Percentiles rank a stretch among this genome's conserved stretches.
Conservation (phyloP, 179 eudicot species). For the Patellifolia procumbens region DNA sequence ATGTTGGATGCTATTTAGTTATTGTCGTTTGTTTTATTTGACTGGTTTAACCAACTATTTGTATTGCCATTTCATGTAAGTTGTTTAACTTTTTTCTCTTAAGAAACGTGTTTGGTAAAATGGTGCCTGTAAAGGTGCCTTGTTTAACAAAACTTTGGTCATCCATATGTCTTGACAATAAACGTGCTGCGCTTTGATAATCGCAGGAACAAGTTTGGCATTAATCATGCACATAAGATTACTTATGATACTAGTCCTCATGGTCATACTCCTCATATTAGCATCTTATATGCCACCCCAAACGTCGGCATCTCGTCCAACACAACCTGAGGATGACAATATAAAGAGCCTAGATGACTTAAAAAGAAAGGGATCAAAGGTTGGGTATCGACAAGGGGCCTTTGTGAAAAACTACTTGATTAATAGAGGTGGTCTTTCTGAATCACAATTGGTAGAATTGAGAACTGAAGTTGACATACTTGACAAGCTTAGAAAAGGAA, state of each 20-base stretch:
- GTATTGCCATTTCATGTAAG: too few species aligned
- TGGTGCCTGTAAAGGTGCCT: too few species aligned
- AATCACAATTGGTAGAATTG: neutral
- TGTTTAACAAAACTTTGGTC: too few species aligned
- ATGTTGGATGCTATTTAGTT: too few species aligned
- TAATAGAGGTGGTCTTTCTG: neutral
- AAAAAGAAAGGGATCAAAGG: neutral
- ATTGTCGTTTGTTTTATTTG: too few species aligned
- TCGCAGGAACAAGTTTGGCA: neutral
- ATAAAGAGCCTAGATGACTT: neutral
- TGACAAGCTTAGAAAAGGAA: neutral
- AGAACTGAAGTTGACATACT: neutral
- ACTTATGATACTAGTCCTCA: neutral
- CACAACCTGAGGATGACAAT: neutral
- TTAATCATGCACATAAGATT: neutral
- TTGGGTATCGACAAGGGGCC: constrained; percentile 8
- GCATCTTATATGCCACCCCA: neutral
- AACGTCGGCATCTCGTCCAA: neutral
- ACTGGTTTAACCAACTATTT: too few species aligned
- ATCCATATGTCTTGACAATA: too few species aligned
- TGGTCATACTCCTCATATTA: constrained; percentile 2
- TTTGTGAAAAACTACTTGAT: neutral
- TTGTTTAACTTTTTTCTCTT: too few species aligned
- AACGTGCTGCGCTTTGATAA: too few species aligned
- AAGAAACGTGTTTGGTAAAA: too few species aligned